Base-by-base conservation (phyloP, 2,329 filamentous ascomycete genomes). In the Cercospora citrullina region DNA sequence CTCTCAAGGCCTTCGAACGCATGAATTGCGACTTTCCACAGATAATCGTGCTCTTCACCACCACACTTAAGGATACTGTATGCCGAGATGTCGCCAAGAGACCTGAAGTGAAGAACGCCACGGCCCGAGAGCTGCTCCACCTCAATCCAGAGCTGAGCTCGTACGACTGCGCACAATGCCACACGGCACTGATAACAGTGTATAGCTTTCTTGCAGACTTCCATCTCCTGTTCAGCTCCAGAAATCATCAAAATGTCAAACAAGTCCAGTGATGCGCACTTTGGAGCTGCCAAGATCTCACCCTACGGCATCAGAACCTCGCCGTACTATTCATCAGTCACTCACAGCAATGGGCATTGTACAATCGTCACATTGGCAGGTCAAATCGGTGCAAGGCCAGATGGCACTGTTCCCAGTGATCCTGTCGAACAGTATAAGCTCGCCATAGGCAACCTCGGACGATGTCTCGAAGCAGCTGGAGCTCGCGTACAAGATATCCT, bases 391-490 rank as follows among this genome's bases (percentile, higher is more conserved):
- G 67, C 64, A 33, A 60, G 65, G 31, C 63, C 67, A 16, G 69
- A 75, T 64, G 73, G 74, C 57, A 70, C 42, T 12, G 64, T 75
- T 1, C 71, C 73, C 6, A 26, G 42, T 14, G 71, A 75, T 36
- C 67, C 70, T 16, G 66, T 69, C 10, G 68, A 71, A 31, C 75
- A 75, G 45, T 72, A 73, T 59, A 55, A 69, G 30, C 67, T 71
- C 48, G 74, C 74, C n/a, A 53, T 75, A 23, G 10, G 18, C 33
- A 75, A 73, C 57, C 65, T 76, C 9, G 57, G 69, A 14, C 60
- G 68, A 28, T 71, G 71, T 60, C 66, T 76, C 16, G 69, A 73
- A 55, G 72, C 74, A 2, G 72, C 73, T 16, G 73, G 73, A 51
- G 74, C 75, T 7, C 62, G 66, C 4, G 64, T 74, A 1, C 12